Base-by-base conservation (phyloP, 306 rosid genomes). In the Spatholobus suberectus region DNA sequence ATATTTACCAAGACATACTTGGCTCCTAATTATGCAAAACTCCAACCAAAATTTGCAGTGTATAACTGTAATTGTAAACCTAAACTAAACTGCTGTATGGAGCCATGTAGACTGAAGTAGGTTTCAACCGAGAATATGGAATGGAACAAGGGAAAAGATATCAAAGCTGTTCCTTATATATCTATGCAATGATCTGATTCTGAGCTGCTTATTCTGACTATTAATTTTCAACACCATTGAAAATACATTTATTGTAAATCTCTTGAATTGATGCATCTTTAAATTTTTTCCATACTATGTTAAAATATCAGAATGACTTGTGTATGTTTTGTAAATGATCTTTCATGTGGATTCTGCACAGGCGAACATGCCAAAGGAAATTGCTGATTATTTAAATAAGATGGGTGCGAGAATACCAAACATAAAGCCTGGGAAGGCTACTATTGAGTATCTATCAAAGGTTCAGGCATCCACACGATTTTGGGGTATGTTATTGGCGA, bases 341-440 rank as follows among this genome's bases (percentile, higher is more conserved):
- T 35, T 78, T 15, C 75, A 47, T 82, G 38, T 62, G 76, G 23
- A 85, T 80, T 88, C 80, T 81, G 68, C 69, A 75, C 91, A 96
- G 99, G 99, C 97, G 71, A 96, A 96, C 93, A 83, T 96, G 95
- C 99, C 98, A 26, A 94, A 94, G 91, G 99, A 96, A 93, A 96
- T 96, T 80, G 93, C 99, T 43, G 98, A 96, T 89, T 96, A 96
- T 87, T 88, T 96, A 76, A 96, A 96, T 77, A 96, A 94, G 97
- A 96, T 96, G 99, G 99, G 97, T 83, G 98, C 99, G 5, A 89
- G 98, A 89, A 92, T 96, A 77, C 99, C 99, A 37, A 91, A 85
- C 68, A 86, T 94, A 77, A 96, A 96, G 86, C 98, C 99, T 59
- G 99, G 99, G 78, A 96, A 90, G 86, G 99, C 99, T 84, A 94